Conservation (phyloP, 306 rosid genomes). For the Aeschynomene evenia region DNA sequence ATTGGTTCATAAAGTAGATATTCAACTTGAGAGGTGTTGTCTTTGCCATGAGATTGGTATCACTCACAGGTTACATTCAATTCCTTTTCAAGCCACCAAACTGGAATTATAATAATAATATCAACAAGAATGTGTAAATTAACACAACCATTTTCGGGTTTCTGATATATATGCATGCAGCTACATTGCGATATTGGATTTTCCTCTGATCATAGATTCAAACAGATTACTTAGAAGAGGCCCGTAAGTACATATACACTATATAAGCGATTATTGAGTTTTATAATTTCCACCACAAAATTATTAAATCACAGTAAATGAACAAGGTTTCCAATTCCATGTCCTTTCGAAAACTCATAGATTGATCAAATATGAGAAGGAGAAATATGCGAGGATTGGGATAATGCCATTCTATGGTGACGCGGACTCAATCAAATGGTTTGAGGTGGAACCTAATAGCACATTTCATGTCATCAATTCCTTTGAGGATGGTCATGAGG, state of each 20-base stretch:
- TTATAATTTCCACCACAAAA: background rate
- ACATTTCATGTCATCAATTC: conserved; percentile 65
- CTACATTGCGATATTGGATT: conserved; percentile 51
- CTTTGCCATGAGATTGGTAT: conserved; percentile 56
- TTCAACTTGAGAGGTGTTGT: conserved; percentile 39
- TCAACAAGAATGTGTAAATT: background rate
- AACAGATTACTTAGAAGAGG: conserved; percentile 48
- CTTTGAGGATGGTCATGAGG: conserved; percentile 70
- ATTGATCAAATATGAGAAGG: conserved; percentile 46
- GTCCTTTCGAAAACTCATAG: conserved; percentile 32
- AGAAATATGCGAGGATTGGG: conserved; percentile 65
- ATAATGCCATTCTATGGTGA: conserved; percentile 74
- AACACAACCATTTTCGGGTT: background rate
- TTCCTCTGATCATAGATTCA: conserved; percentile 44
- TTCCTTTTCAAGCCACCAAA: background rate
- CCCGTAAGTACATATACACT: conserved; percentile 38
- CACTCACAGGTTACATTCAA: conserved; percentile 43
- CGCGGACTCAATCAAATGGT: conserved; percentile 62
- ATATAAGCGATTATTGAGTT: too few species aligned
- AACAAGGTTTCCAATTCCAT: background rate
- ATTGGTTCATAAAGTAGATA: conserved; percentile 42
- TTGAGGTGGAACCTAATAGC: conserved; percentile 59
- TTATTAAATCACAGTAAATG: too few species aligned
- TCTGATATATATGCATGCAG: background rate
- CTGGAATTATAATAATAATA: background rate